A percentile compares a stretch with the other conserved stretches of the same genome.
These are phyloP conservation scores for Sclerotinia sclerotiorum DNA, from an alignment of 2,329 filamentous ascomycete species.

Conservation along the genomic window DNA sequence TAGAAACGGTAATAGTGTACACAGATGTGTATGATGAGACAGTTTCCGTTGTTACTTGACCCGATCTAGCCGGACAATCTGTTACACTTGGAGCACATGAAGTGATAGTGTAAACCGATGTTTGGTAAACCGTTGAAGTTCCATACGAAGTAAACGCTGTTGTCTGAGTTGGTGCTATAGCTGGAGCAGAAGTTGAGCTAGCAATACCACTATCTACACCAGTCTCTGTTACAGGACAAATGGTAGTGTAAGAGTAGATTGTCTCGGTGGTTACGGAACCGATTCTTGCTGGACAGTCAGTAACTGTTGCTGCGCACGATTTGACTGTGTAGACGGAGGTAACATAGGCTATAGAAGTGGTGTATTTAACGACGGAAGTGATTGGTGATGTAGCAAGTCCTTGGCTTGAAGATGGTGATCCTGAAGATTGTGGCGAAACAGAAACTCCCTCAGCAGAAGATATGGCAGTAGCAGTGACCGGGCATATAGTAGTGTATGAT, in stretches of 20 bases:
- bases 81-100: slow-evolving; percentile 48
- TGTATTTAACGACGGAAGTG: slow-evolving; percentile 9
- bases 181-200: slow-evolving; percentile 9
- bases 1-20: slow-evolving; percentile 27
- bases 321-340: slow-evolving; percentile 53
- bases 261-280: slow-evolving; percentile 41
- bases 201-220: slow-evolving; percentile 28
- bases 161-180: slow-evolving; percentile 6
- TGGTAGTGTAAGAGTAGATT: slow-evolving; percentile 42
- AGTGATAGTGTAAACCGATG: slow-evolving; percentile 52
- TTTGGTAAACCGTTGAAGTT: slow-evolving; percentile 52
- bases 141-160: slow-evolving; percentile 31
- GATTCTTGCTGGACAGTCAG: slow-evolving; percentile 50
- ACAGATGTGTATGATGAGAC: slow-evolving; percentile 48
- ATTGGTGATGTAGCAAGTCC: neutral
- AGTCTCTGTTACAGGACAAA: slow-evolving; percentile 43
- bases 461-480: slow-evolving; percentile 34
- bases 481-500: slow-evolving; percentile 44
- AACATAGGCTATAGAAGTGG: slow-evolving; percentile 50
- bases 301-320: slow-evolving; percentile 48
- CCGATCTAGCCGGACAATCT: slow-evolving; percentile 50
- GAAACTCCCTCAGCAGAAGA: slow-evolving; percentile 43
- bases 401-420: neutral
- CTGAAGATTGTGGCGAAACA: neutral
- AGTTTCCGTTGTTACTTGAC: slow-evolving; percentile 44